Conservation (phyloP, 2,329 filamentous ascomycete species). For the Stachybotrys chartarum region DNA sequence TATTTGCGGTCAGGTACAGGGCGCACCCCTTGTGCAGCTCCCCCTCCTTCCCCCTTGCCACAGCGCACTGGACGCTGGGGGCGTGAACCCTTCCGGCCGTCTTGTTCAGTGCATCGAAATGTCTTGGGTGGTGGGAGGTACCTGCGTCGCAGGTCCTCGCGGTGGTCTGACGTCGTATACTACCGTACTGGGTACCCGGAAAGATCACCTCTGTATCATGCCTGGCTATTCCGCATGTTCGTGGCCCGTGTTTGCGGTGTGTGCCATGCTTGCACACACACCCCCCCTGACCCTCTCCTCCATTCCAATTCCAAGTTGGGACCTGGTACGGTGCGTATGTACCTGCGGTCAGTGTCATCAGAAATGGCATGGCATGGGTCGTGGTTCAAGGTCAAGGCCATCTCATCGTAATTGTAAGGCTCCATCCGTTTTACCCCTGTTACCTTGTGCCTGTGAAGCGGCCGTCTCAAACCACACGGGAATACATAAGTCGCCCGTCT, state of each 20-base stretch:
- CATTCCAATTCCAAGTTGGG: not conserved
- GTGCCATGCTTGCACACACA: too few relatives aligned
- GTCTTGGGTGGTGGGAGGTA: not conserved
- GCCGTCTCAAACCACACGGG: not conserved
- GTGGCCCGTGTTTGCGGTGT: not conserved
- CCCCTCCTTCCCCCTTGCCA: not conserved
- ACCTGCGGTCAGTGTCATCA: not conserved
- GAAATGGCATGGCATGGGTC: not conserved
- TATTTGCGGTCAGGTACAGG: not conserved
- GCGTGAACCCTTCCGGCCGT: too few relatives aligned
- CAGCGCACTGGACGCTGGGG: not conserved
- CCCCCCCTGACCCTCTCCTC: too few relatives aligned
- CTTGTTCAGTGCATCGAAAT: not conserved
- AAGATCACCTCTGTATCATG: not conserved
- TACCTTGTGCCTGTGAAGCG: not conserved
- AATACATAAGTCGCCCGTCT: conserved; percentile 4
- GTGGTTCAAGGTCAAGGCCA: not conserved
- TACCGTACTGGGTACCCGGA: too few relatives aligned
- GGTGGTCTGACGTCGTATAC: conserved; percentile 2
- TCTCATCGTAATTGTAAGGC: not conserved
- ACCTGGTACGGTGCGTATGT: not conserved
- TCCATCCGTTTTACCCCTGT: not conserved
- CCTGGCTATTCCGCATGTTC: too few relatives aligned
- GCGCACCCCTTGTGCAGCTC: not conserved
- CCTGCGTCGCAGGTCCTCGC: not conserved